Evolutionary conservation across 169 alveolate species (phyloP).

Genomic region (Eimeria tenella): DNA sequence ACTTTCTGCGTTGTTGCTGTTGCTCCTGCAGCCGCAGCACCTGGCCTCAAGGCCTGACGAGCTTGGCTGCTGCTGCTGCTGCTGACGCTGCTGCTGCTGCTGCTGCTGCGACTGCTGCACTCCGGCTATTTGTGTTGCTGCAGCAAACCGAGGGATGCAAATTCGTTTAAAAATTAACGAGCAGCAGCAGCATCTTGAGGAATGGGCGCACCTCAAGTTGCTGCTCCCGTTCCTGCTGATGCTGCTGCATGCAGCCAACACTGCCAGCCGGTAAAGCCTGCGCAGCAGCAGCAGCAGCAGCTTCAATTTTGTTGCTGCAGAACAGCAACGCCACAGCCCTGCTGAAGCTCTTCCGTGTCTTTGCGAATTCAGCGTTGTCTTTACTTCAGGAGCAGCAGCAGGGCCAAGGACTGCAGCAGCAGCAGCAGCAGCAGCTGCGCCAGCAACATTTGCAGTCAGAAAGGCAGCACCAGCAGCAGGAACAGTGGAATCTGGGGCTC

Average conservation of each 20-base stretch:
- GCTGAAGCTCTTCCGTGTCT: not conserved
- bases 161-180: too few species aligned
- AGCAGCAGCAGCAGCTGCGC: slow-evolving; percentile 11
- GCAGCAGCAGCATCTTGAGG: too few species aligned
- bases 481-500: not conserved
- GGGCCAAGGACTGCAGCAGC: slow-evolving; percentile 20
- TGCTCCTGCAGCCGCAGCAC: not conserved
- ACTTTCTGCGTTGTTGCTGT: not conserved
- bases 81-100: slow-evolving; percentile 44
- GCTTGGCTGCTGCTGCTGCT: slow-evolving; percentile 43
- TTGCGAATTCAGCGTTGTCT: not conserved
- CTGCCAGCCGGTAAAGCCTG: not conserved
- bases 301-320: not conserved
- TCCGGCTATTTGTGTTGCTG: not conserved
- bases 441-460: not conserved
- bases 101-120: not conserved
- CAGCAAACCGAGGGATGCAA: too few species aligned
- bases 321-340: not conserved
- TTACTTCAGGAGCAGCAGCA: slow-evolving; percentile 30
- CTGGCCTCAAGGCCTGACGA: not conserved
- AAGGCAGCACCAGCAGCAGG: not conserved
- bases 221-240: not conserved
- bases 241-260: slow-evolving; percentile 49
- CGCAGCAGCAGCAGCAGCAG: slow-evolving; percentile 52
- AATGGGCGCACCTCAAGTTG: not conserved